These are phyloP conservation scores for Talaromyces sp. DNA, from an alignment of 2,329 filamentous ascomycete genomes.

Conservation along the genomic window DNA sequence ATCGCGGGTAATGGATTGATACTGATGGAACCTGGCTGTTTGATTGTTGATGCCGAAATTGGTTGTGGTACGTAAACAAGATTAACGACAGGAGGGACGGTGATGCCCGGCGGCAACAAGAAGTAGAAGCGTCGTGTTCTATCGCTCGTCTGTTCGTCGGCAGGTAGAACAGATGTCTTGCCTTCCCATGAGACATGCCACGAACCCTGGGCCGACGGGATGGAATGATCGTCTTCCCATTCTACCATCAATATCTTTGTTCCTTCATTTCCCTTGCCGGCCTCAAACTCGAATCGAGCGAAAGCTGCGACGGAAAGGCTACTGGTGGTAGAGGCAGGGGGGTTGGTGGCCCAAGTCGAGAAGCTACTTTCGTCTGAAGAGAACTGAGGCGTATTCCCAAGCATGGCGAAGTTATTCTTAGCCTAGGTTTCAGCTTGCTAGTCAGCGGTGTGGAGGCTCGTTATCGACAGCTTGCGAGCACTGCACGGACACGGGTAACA, in stretches of 20 bases:
- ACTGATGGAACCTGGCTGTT: conserved; percentile 49
- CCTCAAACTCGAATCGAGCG: conserved; percentile 83
- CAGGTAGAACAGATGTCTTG: conserved; percentile 67
- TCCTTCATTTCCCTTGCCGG: conserved; percentile 70
- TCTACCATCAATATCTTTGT: conserved; percentile 93
- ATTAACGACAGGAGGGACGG: conserved; percentile 68
- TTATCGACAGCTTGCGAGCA: conserved; percentile 1
- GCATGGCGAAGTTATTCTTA: not conserved
- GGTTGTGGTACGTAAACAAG: conserved; percentile 53
- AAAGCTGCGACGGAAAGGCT: conserved; percentile 55
- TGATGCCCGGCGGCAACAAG: conserved; percentile 67
- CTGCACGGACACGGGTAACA: not conserved
- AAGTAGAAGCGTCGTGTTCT: conserved; percentile 69
- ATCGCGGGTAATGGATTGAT: conserved; percentile 84
- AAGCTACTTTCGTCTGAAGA: not conserved
- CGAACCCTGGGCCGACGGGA: no score
- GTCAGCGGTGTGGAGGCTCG: not conserved
- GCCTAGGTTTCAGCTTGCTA: not conserved
- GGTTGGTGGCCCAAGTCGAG: no score
- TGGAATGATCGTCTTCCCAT: conserved; percentile 71
- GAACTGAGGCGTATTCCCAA: not conserved
- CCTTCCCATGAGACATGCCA: conserved; percentile 85
- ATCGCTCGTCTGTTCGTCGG: conserved; percentile 55
- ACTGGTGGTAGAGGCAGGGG: not conserved
- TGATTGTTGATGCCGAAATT: conserved; percentile 36